Evolutionary conservation across 1,284 basidiomycete species (phyloP).

Genomic region (Calocybe gambosa): DNA sequence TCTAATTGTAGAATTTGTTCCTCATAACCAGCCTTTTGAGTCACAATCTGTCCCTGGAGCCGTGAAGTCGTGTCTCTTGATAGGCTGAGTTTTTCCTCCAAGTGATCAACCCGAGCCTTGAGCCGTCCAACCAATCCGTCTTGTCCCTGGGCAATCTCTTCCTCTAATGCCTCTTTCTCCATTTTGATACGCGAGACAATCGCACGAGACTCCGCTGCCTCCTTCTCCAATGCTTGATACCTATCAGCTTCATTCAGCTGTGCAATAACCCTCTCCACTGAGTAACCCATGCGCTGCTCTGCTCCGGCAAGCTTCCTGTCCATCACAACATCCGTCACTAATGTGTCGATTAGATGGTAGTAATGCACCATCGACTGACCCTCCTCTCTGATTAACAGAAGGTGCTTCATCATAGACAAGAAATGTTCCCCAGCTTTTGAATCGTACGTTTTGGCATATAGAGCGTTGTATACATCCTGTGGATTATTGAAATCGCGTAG

Average conservation of each 20-base stretch:
- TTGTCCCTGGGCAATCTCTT: conserved; percentile 74
- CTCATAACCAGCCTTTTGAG: conserved; percentile 80
- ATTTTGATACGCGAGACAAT: conserved; percentile 59
- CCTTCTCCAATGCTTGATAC: conserved; percentile 73
- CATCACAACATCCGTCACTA: conserved; percentile 90
- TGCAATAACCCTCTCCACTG: conserved; percentile 84
- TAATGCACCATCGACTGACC: conserved; percentile 80
- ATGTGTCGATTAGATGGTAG: conserved; percentile 91
- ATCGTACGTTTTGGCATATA: conserved; percentile 69
- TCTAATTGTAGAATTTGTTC: conserved; percentile 87
- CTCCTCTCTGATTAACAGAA: conserved; percentile 87
- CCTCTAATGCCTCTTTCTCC: conserved; percentile 73
- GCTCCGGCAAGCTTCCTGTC: conserved; percentile 87
- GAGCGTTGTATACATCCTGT: conserved; percentile 82
- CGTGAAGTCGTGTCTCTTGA: conserved; percentile 77
- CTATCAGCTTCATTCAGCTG: conserved; percentile 91
- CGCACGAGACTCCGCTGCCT: conserved; percentile 65
- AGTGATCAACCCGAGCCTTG: conserved; percentile 64
- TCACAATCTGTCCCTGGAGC: conserved; percentile 74
- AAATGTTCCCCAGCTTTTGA: conserved; percentile 84
- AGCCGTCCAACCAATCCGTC: conserved; percentile 83
- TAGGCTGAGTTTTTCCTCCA: conserved; percentile 76
- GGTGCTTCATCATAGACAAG: conserved; percentile 87
- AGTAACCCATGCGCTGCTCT: conserved; percentile 82
- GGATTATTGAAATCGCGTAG: conserved; percentile 77